A percentile compares a stretch with the other conserved stretches of the same genome.
These are phyloP conservation scores for Cyberlindnera japonica DNA, from an alignment of 805 yeast genomes.

Conservation along the genomic window DNA sequence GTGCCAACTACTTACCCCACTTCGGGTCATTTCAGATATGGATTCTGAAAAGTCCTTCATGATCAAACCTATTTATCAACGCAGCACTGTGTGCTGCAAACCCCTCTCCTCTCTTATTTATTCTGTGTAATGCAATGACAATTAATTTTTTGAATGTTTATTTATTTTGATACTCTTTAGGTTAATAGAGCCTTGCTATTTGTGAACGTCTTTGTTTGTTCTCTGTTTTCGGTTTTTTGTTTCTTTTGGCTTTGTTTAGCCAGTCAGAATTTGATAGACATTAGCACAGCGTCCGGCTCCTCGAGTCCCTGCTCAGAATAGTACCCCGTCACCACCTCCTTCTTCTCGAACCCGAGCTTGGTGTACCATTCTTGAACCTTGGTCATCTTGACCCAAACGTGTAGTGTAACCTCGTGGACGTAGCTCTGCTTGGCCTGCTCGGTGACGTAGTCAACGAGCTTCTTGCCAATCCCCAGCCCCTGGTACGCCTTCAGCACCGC, in stretches of 20 bases:
- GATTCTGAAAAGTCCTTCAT: no score
- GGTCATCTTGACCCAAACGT: slow-evolving; percentile 45
- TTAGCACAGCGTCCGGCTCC: slow-evolving; percentile 46
- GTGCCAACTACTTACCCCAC: no score
- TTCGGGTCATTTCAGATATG: no score
- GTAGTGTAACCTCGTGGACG: slow-evolving; percentile 49
- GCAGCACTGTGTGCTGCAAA: no score
- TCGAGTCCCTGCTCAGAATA: slow-evolving; percentile 44
- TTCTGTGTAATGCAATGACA: no score
- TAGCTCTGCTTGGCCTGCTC: slow-evolving; percentile 52
- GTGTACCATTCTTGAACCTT: slow-evolving; percentile 49
- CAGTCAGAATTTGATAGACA: slow-evolving; percentile 25
- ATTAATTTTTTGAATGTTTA: no score
- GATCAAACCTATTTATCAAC: no score
- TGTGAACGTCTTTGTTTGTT: no score
- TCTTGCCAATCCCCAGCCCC: slow-evolving; percentile 55
- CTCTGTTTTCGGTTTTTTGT: no score
- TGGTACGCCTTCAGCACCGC: slow-evolving; percentile 68
- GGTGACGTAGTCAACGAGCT: slow-evolving; percentile 53
- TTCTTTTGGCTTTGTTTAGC: not conserved
- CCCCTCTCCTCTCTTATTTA: no score
- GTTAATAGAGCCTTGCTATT: no score
- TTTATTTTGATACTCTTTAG: no score
- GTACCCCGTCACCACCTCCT: slow-evolving; percentile 39
- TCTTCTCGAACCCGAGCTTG: slow-evolving; percentile 44